These are phyloP conservation scores for Phytopythium litorale DNA, from an alignment of 352 stramenopile species.

Conservation along the genomic window DNA sequence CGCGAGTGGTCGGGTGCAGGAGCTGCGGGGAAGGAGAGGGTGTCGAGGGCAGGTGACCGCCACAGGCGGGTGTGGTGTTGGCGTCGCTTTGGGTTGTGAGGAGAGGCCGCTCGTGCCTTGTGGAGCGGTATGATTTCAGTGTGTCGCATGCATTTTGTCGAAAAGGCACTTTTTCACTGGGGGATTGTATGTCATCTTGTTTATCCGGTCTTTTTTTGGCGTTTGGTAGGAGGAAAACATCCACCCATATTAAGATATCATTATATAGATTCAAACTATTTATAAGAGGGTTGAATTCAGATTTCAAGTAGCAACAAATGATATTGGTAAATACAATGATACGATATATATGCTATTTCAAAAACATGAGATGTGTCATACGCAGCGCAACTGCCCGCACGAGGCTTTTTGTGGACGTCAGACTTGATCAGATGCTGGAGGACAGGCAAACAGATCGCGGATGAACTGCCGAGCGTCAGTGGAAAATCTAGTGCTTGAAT, in stretches of 20 bases:
- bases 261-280: not conserved
- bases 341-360: not conserved
- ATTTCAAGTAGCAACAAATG: not conserved
- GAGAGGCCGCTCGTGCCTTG: not conserved
- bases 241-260: not conserved
- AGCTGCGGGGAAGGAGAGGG: too few species aligned
- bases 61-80: not conserved
- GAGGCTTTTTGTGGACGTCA: not conserved
- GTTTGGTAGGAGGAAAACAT: constrained; percentile 2
- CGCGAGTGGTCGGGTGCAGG: too few species aligned
- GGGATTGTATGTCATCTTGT: not conserved
- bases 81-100: not conserved
- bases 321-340: not conserved
- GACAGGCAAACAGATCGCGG: not conserved
- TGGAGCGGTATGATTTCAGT: not conserved
- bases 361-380: not conserved
- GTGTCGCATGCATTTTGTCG: constrained; percentile 2
- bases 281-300: not conserved
- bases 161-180: not conserved
- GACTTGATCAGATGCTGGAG: not conserved
- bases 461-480: not conserved
- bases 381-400: not conserved
- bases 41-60: not conserved
- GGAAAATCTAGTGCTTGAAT: not conserved
- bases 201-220: not conserved